Conservation (phyloP, 345 rosid genomes). For the Heritiera fomes region DNA sequence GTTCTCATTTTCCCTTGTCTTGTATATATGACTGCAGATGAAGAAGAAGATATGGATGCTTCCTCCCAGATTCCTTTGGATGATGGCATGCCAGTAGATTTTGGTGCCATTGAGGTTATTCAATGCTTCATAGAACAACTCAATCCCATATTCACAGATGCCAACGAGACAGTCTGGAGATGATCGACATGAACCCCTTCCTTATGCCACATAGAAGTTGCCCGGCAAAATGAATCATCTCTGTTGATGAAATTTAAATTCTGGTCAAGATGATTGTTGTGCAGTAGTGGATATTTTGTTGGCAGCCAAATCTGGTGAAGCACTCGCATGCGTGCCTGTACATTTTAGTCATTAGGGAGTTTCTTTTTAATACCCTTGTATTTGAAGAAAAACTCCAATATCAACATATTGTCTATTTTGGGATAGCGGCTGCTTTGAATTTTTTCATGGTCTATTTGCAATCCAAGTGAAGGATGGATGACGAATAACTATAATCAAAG, state of each 20-base stretch:
- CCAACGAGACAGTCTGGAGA: constrained; percentile 74
- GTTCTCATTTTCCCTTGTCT: neutral
- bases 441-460: too few species aligned
- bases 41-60: constrained; percentile 62
- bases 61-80: constrained; percentile 80
- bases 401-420: neutral
- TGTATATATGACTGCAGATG: constrained; percentile 53
- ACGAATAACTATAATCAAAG: neutral
- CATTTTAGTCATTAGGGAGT: too few species aligned
- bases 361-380: too few species aligned
- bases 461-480: neutral
- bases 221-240: neutral
- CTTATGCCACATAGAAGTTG: neutral
- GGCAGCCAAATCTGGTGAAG: too few species aligned
- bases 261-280: constrained; percentile 3
- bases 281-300: too few species aligned
- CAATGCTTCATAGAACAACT: constrained; percentile 89
- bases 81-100: constrained; percentile 66
- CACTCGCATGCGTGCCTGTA: too few species aligned
- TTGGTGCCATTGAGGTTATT: constrained; percentile 78
- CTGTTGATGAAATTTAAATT: neutral
- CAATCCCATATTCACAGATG: constrained; percentile 83
- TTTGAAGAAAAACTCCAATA: neutral
- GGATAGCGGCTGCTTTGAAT: neutral
- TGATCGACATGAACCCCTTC: constrained; percentile 28